These are phyloP conservation scores for Podaxis sp. DNA, from an alignment of 768 basidiomycete species.

Conservation along the genomic window DNA sequence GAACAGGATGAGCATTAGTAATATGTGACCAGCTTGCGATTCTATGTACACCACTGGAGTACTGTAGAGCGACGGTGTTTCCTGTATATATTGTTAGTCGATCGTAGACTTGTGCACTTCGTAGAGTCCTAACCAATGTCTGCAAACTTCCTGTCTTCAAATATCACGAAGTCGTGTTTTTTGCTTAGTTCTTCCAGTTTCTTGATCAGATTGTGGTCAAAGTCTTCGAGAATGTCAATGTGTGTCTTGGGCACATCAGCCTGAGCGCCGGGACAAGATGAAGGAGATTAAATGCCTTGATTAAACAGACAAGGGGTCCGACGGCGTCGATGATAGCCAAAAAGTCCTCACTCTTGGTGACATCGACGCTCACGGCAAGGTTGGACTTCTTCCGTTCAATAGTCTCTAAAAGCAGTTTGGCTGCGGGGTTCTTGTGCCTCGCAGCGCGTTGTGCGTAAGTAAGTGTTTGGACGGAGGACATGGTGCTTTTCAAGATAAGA, in stretches of 20 bases:
- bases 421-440: slow-evolving; percentile 70
- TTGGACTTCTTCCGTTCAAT: slow-evolving; percentile 90
- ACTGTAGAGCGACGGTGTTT: slow-evolving; percentile 94
- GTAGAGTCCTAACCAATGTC: slow-evolving; percentile 76
- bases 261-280: slow-evolving; percentile 21
- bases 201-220: slow-evolving; percentile 68
- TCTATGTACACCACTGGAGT: slow-evolving; percentile 88
- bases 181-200: slow-evolving; percentile 66
- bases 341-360: slow-evolving; percentile 76
- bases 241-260: slow-evolving; percentile 70
- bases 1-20: slow-evolving; percentile 95
- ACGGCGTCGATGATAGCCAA: slow-evolving; percentile 85
- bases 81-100: slow-evolving; percentile 48
- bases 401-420: slow-evolving; percentile 71
- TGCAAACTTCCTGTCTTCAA: slow-evolving; percentile 98
- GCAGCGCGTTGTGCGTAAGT: slow-evolving; percentile 64
- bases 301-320: slow-evolving; percentile 86
- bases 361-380: slow-evolving; percentile 95
- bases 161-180: slow-evolving; percentile 92
- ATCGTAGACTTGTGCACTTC: neutral
- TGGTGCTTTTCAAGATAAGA: slow-evolving; percentile 18
- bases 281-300: slow-evolving; percentile 68
- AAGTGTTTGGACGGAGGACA: slow-evolving; percentile 40
- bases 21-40: slow-evolving; percentile 97
- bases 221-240: slow-evolving; percentile 94